Evolutionary conservation across 2,329 filamentous ascomycete species (phyloP).

Genomic region (Aspergillus ruber): DNA sequence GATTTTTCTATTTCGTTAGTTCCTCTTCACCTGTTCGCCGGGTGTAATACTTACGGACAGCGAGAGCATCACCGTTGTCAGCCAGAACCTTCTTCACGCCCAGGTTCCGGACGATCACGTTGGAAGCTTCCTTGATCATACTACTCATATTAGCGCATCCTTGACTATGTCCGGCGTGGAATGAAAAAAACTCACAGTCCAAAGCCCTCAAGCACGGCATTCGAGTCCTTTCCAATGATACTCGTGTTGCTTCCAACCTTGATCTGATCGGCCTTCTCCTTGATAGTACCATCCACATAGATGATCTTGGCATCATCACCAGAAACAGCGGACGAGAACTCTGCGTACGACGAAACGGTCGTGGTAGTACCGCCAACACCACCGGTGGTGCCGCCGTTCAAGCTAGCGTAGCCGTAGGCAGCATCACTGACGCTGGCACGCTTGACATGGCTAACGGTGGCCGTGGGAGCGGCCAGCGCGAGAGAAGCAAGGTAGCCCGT

Average conservation of each 20-base stretch:
- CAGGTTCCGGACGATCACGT: constrained; percentile 60
- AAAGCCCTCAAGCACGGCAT: constrained; percentile 50
- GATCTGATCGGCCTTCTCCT: constrained; percentile 38
- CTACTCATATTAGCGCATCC: constrained; percentile 40
- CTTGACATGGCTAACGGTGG: constrained; percentile 16
- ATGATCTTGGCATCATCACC: constrained; percentile 43
- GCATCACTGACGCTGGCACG: constrained; percentile 20
- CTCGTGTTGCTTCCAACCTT: constrained; percentile 46
- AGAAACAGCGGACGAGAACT: constrained; percentile 46
- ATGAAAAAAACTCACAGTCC: constrained; percentile 16
- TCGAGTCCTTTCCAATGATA: constrained; percentile 45
- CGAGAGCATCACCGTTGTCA: constrained; percentile 53
- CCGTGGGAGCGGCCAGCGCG: constrained; percentile 21
- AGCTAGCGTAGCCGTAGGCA: constrained; percentile 41
- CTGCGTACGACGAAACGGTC: constrained; percentile 48
- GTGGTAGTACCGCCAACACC: constrained; percentile 50
- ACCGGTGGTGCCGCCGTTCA: constrained; percentile 50
- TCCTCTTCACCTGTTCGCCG: constrained; percentile 13
- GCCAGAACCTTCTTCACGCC: constrained; percentile 53
- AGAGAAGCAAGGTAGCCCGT: constrained; percentile 8
- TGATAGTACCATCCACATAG: constrained; percentile 43
- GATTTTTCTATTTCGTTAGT: constrained; percentile 17
- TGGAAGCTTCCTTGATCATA: constrained; percentile 49
- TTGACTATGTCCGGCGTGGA: constrained; percentile 15
- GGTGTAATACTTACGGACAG: constrained; percentile 41